Evolutionary conservation across 371 early-diverging fungal species (phyloP), one percentile per base, ranked within the genome.

Genomic region (Sporodiniella umbellata): DNA sequence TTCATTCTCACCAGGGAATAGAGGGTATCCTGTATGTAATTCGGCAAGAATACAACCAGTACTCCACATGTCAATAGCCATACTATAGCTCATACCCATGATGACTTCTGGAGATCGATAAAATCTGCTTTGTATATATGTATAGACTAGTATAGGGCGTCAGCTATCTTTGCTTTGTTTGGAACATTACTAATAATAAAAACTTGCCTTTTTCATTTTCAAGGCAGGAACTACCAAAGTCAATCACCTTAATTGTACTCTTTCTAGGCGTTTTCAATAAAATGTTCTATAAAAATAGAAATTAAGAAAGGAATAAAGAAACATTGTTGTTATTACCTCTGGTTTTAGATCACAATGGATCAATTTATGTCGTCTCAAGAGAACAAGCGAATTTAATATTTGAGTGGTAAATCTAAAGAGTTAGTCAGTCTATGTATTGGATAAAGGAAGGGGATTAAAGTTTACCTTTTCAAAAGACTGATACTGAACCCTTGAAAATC

Each of bases 91-190:
- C 10, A 58, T 18, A 3, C 94, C 96, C 30, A 97, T 62, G 28
- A 99, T 93, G n/a, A 99, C 96, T 66, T 98, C 98, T 8, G 98
- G 97, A n/a, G 93, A 89, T 21, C 99, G 86, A 66, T 98, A 99
- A 75, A 95, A 99, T 35, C 98, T 85, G 55, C 86, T 84, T 75
- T 98, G 98, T 45, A 97, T 95, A 68, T 97, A 98, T 2, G 96
- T 96, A 69, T 93, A 92, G 15, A 92, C 86, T 61, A 10, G 10
- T 28, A 4, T 28, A 1, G n/a, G n/a, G n/a, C n/a, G 17, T 18
- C 15, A 38, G 3, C 18, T 10, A 40, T 51, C 1, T 7, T 31
- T 15, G 7, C 4, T 28, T 7, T 28, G 10, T 28, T 28, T 10
- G n/a, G n/a, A n/a, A n/a, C n/a, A n/a, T n/a, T n/a, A n/a, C n/a